Evolutionary conservation across 768 basidiomycete genomes (phyloP), one percentile per base, ranked within the genome.

Genomic region (Tylopilus plumbeoviolaceoides): DNA sequence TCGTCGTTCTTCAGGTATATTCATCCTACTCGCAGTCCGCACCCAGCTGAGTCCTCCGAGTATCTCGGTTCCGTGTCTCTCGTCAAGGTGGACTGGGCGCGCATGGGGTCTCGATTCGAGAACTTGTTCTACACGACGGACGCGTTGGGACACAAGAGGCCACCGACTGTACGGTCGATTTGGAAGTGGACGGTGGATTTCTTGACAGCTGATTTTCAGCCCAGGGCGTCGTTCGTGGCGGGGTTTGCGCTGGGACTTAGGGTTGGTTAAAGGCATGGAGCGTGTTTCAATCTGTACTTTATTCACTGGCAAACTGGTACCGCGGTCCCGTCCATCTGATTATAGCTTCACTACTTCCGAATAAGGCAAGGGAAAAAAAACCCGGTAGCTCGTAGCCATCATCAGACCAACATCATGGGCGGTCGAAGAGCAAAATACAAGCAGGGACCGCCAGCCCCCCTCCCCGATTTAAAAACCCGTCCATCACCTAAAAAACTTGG

Each of bases 121-220:
- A 78, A 79, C 50, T 56, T 80, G 35, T 85, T 92, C 67, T 84
- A 91, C 67, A 82, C 80, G 6, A 78, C 68, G 15, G 83, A 90
- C 43, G 71, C 75, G 7, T 67, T 74, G 0, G 87, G 86, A 2
- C 65, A 65, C 10, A 76, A 65, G 54, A 77, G 70, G 46, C 77
- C 91, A 4, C 87, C 89, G 2, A 90, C 81, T 4, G 68, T 91
- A 48, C 66, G 67, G 18, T 79, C 83, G 3, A 63, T 88, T 23
- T 91, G 87, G 80, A 76, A 65, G 36, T 84, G 84, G 79, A 59
- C 85, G 21, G 68, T 88, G 21, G 75, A 91, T 69, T 97, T 98
- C 73, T 71, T 98, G 68, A 90, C 89, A 0, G 89, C 93, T 7
- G 91, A 97, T 66, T 95, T 98, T 70, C 95, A 93, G 63, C 88